Evolutionary conservation across 257 asterid genomes (phyloP).

Genomic region (Haberlea rhodopensis): DNA sequence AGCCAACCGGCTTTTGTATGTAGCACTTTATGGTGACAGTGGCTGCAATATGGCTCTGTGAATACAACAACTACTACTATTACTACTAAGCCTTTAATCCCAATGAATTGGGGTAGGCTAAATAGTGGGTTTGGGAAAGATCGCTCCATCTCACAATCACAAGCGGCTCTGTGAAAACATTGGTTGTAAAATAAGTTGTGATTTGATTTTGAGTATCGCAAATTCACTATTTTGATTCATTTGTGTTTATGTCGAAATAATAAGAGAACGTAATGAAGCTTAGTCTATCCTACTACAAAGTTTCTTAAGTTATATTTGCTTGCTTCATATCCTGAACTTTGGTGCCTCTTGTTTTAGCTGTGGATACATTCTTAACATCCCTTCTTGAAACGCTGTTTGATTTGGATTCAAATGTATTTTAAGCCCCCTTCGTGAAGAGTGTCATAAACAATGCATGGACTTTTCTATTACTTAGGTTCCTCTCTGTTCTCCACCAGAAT

Average conservation of each 20-base stretch:
- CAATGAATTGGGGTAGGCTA: too few species aligned
- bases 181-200: neutral
- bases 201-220: neutral
- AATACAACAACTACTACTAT: too few species aligned
- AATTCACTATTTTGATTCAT: neutral
- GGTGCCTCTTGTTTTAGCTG: neutral
- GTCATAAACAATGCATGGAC: neutral
- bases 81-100: too few species aligned
- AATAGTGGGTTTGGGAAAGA: too few species aligned
- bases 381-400: neutral
- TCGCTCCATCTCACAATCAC: too few species aligned
- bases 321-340: neutral
- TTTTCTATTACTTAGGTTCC: neutral
- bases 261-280: neutral
- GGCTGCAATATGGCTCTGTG: neutral
- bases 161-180: neutral
- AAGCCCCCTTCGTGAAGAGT: neutral
- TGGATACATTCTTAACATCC: neutral
- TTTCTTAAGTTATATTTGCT: neutral
- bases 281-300: neutral
- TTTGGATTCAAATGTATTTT: neutral
- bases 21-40: neutral
- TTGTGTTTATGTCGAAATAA: neutral
- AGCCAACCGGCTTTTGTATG: neutral
- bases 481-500: neutral